A percentile compares a stretch with the other conserved stretches of the same genome.
Evolutionary conservation across 371 early-diverging fungal species (phyloP).

Genomic region (Nosema muscidifuracis): DNA sequence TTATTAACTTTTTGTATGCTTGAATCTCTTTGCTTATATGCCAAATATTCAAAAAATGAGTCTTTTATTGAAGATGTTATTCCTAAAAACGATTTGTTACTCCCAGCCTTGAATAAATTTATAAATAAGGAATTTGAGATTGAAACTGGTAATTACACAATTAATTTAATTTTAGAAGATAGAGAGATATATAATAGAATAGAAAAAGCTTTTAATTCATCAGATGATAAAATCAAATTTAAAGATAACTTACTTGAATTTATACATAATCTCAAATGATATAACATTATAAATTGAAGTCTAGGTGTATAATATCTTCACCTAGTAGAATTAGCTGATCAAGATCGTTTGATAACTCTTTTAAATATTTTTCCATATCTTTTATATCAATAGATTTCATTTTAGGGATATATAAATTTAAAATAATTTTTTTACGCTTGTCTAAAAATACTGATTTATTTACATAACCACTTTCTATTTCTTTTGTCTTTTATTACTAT

Average conservation of each 20-base stretch:
- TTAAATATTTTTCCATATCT: constrained; percentile 8
- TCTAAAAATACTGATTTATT: too few species aligned
- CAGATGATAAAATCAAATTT: constrained; percentile 35
- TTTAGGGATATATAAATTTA: too few species aligned
- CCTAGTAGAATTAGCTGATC: constrained; percentile 22
- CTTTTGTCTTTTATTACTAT: not conserved
- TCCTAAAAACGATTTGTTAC: constrained; percentile 29
- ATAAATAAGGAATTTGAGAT: constrained; percentile 17
- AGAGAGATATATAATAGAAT: constrained; percentile 17
- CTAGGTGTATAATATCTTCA: constrained; percentile 12
- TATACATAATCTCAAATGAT: constrained; percentile 7
- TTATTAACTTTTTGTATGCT: constrained; percentile 18
- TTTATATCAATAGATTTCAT: too few species aligned
- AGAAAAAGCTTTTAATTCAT: constrained; percentile 4
- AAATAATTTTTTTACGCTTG: too few species aligned
- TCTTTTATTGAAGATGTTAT: constrained; percentile 14
- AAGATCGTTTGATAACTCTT: constrained; percentile 20
- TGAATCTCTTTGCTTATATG: constrained; percentile 43
- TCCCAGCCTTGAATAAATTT: constrained; percentile 10
- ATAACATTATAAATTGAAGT: not conserved
- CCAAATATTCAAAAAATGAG: constrained; percentile 23
- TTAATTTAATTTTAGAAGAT: constrained; percentile 36
- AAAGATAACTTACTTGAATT: constrained; percentile 35
- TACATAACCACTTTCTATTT: not conserved
- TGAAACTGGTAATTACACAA: not conserved